Base-by-base conservation (phyloP, 148 eudicot species). In the Cornus florida region DNA sequence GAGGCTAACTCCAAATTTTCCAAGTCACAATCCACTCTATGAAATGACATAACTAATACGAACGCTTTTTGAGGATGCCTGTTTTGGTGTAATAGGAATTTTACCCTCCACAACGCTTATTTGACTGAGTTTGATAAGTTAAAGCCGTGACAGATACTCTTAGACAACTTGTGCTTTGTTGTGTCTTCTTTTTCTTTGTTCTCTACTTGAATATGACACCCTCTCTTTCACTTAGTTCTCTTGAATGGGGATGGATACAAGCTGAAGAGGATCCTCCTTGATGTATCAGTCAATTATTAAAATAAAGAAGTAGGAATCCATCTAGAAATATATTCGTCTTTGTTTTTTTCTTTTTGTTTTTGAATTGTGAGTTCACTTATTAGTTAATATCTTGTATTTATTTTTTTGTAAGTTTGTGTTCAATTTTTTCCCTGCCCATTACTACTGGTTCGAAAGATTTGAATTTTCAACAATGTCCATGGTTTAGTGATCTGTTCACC, bases 121-220 rank as follows among this genome's bases (percentile, higher is more conserved):
- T 70, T 43, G 76, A 71, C 70, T 60, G 70, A 64, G 71, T 23
- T 22, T 69, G 79, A 75, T 43, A 31, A 75, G 10, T 14, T 72
- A 5, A 50, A 17, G 31, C 20, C 43, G 46, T n/a, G 23, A 22
- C 14, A 19, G 57, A 43, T 43, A 24, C 77, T 80, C 80, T 77
- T 35, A 7, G 59, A 80, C 80, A 82, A 72, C 84, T 67, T 77
- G 77, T 82, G 71, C 80, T 81, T 72, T 64, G 41, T 72, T 82
- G 14, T 67, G 6, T 67, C 65, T 24, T 62, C 69, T 72, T 38
- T 72, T 41, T 73, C 67, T 82, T 77, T 82, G 77, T 82, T 82
- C 84, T 82, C 17, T 77, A 22, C 73, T 53, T 66, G 80, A 71
- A 80, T 76, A 57, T 72, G 76, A 77, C 48, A 43, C 39, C 28